These are phyloP conservation scores for Trametes villosa DNA, from an alignment of 768 basidiomycete genomes.

Conservation along the genomic window DNA sequence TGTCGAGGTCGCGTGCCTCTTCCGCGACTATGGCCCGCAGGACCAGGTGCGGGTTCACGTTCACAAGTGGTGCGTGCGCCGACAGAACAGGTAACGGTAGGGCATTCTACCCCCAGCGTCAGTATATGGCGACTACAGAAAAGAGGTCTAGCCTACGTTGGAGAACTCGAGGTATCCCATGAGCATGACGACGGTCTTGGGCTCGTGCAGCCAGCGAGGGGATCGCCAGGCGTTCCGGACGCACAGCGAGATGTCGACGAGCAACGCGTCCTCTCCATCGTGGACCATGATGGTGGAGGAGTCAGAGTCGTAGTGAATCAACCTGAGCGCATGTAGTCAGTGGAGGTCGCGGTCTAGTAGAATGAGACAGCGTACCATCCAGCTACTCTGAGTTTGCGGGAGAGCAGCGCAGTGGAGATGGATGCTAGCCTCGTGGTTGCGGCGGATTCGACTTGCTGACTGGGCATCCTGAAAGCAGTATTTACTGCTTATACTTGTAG, in stretches of 20 bases:
- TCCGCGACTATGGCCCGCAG: constrained; percentile 58
- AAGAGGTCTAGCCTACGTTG: constrained; percentile 38
- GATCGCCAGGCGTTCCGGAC: constrained; percentile 38
- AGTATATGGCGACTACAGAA: constrained; percentile 5
- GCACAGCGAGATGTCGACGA: constrained; percentile 62
- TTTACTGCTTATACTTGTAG: no score
- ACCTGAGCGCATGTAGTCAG: constrained; percentile 40
- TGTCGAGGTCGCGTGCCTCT: constrained; percentile 51
- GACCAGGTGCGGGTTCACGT: constrained; percentile 50
- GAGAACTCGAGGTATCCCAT: constrained; percentile 61
- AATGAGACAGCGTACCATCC: constrained; percentile 51
- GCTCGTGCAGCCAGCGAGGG: constrained; percentile 56
- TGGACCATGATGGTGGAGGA: constrained; percentile 52
- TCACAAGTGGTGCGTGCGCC: constrained; percentile 21
- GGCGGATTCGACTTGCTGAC: constrained; percentile 23
- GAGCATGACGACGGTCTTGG: constrained; percentile 53
- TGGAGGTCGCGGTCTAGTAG: background rate
- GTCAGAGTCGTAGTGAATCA: constrained; percentile 58
- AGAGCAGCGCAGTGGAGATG: constrained; percentile 44
- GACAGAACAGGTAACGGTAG: constrained; percentile 15
- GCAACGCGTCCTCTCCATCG: constrained; percentile 53
- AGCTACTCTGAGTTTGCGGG: constrained; percentile 60
- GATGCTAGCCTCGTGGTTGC: constrained; percentile 46
- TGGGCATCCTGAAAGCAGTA: constrained; percentile 15
- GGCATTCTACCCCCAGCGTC: constrained; percentile 12